Evolutionary conservation across 2,329 filamentous ascomycete genomes (phyloP).

Genomic region (Alternaria sp.): DNA sequence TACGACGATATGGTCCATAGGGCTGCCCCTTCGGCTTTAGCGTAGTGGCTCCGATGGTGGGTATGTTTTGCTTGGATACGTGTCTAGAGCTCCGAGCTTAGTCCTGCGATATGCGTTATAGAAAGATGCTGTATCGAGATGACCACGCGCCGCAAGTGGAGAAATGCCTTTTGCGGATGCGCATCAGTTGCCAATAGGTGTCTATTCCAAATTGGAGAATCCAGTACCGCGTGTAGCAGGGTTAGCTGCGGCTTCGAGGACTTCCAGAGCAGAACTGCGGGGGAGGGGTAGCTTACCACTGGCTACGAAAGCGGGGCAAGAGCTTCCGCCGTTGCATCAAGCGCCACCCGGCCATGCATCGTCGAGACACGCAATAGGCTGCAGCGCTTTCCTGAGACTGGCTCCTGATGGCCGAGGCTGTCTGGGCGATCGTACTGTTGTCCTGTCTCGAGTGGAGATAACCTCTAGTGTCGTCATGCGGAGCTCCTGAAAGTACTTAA

Average conservation of each 20-base stretch:
- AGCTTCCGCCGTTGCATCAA: conserved; percentile 27
- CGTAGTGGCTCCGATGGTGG: conserved; percentile 19
- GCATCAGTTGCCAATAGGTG: conserved; percentile 8
- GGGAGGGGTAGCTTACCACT: conserved; percentile 44
- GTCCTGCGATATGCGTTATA: conserved; percentile 1
- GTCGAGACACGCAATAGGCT: conserved; percentile 29
- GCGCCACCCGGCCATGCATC: conserved; percentile 26
- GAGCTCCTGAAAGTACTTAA: conserved; percentile 37
- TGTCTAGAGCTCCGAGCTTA: conserved; percentile 10
- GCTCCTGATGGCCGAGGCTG: conserved; percentile 45
- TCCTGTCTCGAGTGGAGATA: conserved; percentile 25
- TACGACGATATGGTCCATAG: conserved; percentile 11
- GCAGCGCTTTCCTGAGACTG: conserved; percentile 23
- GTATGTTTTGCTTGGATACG: conserved; percentile 12
- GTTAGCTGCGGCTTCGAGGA: conserved; percentile 21
- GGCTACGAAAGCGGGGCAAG: conserved; percentile 38
- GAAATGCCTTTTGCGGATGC: not conserved
- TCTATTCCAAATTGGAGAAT: conserved; percentile 22
- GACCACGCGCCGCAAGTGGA: conserved; percentile 1
- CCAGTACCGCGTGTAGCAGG: conserved; percentile 15
- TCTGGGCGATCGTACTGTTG: conserved; percentile 19
- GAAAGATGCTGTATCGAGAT: not conserved
- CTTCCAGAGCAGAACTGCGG: conserved; percentile 29
- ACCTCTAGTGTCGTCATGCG: conserved; percentile 33
- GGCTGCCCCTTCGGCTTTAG: conserved; percentile 32